Evolutionary conservation across 1,284 basidiomycete species (phyloP), one percentile per base, ranked within the genome.

Genomic region (Mycena citricolor): DNA sequence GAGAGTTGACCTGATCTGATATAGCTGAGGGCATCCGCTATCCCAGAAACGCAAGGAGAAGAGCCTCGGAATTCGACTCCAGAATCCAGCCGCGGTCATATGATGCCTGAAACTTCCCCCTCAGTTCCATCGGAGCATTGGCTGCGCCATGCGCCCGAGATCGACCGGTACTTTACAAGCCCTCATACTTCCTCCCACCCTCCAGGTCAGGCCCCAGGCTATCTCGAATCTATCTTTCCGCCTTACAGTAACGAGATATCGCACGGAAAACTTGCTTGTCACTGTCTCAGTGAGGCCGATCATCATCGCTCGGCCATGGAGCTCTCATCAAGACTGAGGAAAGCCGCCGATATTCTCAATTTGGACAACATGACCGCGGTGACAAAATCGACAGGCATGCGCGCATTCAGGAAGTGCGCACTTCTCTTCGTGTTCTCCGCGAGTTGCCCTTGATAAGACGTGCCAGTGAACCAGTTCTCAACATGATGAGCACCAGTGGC

Each of bases 291-390:
- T 39, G 79, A 82, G 47, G 52, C 67, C 22, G 57, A 66, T 22
- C 74, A 65, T 53, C 82, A 83, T 55, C 75, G 67, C 42, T 73
- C 71, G 28, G 66, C 81, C 21, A 71, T 83, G 8, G 81, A 83
- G 54, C 65, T 84, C 20, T 83, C 81, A 2, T 63, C 83, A 23
- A 68, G 79, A 39, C 68, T 84, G 22, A 69, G 80, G 23, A 78
- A 73, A 51, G 78, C 79, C 2, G 73, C 74, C 19, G 73, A 81
- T 45, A 66, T 76, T 25, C 73, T 84, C 32, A n/a, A n/a, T n/a
- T n/a, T n/a, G n/a, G n/a, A n/a, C n/a, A n/a, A n/a, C n/a, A n/a
- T n/a, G n/a, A n/a, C n/a, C n/a, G n/a, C n/a, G n/a, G n/a, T n/a
- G n/a, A n/a, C n/a, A n/a, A n/a, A n/a, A n/a, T n/a, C n/a, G n/a